Percentiles rank a stretch among this genome's conserved stretches.
Evolutionary conservation across 805 yeast genomes (phyloP).

Genomic region (Starmerella sirachaensis): DNA sequence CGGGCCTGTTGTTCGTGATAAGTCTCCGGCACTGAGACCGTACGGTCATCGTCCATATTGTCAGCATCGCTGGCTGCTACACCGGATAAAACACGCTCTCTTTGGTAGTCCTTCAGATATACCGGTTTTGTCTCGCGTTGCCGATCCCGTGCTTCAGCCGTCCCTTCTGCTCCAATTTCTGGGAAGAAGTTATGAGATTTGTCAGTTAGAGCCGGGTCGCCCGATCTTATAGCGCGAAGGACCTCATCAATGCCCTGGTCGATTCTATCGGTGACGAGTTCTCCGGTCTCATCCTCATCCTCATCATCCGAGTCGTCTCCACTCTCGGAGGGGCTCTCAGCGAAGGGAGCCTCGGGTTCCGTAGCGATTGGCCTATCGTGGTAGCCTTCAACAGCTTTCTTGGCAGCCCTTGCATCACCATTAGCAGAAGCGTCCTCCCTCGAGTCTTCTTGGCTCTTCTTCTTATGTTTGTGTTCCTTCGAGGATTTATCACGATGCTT

Average conservation of each 20-base stretch:
- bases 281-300: slow-evolving; percentile 88
- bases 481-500: no score
- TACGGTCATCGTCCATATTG: slow-evolving; percentile 36
- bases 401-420: no score
- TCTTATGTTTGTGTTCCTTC: no score
- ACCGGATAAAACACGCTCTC: slow-evolving; percentile 68
- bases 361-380: no score
- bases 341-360: no score
- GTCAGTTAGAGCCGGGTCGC: slow-evolving; percentile 47
- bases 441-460: no score
- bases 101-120: slow-evolving; percentile 83
- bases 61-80: slow-evolving; percentile 46
- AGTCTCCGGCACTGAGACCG: slow-evolving; percentile 40
- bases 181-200: slow-evolving; percentile 64
- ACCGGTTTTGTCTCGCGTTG: slow-evolving; percentile 49
- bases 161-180: slow-evolving; percentile 40
- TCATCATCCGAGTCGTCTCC: no score
- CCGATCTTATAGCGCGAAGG: slow-evolving; percentile 58
- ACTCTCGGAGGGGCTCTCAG: no score
- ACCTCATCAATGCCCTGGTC: slow-evolving; percentile 70
- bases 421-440: no score
- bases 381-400: no score
- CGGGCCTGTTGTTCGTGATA: slow-evolving; percentile 64
- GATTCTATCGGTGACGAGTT: slow-evolving; percentile 71
- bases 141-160: slow-evolving; percentile 5